Conservation (phyloP, 169 alveolate species). For the Theileria annulata region DNA sequence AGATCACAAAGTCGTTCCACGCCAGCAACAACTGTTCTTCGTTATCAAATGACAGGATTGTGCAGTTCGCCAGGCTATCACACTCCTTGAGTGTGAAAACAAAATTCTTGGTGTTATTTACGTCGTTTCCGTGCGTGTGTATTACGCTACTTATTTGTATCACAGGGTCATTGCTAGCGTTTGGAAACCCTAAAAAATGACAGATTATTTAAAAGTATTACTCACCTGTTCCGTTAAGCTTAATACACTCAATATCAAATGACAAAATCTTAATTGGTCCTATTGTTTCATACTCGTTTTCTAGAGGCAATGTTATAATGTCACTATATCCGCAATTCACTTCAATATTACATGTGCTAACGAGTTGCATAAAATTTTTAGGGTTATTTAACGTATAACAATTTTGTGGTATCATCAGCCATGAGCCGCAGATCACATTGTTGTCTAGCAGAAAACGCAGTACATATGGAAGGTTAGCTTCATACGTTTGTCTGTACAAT, state of each 20-base stretch:
- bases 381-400: slow-evolving; percentile 6
- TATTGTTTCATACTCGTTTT: slow-evolving; percentile 88
- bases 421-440: slow-evolving; percentile 93
- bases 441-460: slow-evolving; percentile 94
- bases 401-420: slow-evolving; percentile 83
- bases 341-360: slow-evolving; percentile 66
- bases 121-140: slow-evolving; percentile 71
- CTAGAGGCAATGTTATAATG: slow-evolving; percentile 80
- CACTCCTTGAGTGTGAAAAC: slow-evolving; percentile 83
- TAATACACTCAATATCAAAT: slow-evolving; percentile 83
- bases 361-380: neutral
- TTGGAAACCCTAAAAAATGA: slow-evolving; percentile 92
- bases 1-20: slow-evolving; percentile 81
- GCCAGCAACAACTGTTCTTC: slow-evolving; percentile 84
- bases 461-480: slow-evolving; percentile 95
- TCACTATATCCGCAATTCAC: slow-evolving; percentile 71
- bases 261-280: slow-evolving; percentile 95
- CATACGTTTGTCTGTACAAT: slow-evolving; percentile 79
- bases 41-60: slow-evolving; percentile 76
- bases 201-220: slow-evolving; percentile 86
- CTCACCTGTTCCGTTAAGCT: slow-evolving; percentile 83
- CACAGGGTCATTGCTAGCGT: slow-evolving; percentile 92
- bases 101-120: slow-evolving; percentile 61
- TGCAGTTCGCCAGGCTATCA: slow-evolving; percentile 86
- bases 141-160: slow-evolving; percentile 93